These are phyloP conservation scores for Cyclotella sp. DNA, from an alignment of 108 stramenopile genomes.

Conservation along the genomic window DNA sequence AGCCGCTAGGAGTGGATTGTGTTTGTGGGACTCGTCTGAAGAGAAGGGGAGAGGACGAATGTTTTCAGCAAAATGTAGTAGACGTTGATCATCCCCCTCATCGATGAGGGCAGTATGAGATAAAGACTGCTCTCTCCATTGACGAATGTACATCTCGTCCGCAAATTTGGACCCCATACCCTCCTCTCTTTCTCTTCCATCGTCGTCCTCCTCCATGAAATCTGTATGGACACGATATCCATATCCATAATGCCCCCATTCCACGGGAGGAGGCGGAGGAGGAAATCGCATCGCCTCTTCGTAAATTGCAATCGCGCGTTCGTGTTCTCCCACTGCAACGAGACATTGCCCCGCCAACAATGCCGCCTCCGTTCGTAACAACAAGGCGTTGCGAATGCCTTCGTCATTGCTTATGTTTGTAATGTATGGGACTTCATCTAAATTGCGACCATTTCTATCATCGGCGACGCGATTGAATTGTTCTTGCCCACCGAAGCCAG, in stretches of 20 bases:
- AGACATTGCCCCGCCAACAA: constrained; percentile 49
- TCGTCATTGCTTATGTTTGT: constrained; percentile 10
- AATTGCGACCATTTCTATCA: not conserved
- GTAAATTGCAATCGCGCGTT: constrained; percentile 37
- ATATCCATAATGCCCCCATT: constrained; percentile 46
- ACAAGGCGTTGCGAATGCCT: constrained; percentile 36
- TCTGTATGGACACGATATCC: constrained; percentile 20
- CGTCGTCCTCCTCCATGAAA: constrained; percentile 5
- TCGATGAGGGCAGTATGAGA: constrained; percentile 42
- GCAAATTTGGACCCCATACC: constrained; percentile 13
- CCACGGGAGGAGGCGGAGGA: constrained; percentile 36
- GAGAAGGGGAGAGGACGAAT: constrained; percentile 25
- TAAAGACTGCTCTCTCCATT: constrained; percentile 43
- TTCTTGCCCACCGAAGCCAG: not conserved
- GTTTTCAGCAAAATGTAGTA: constrained; percentile 35
- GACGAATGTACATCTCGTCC: constrained; percentile 39
- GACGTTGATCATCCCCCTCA: constrained; percentile 52
- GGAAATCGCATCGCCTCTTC: constrained; percentile 47
- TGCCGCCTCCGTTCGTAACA: constrained; percentile 41
- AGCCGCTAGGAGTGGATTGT: not conserved
- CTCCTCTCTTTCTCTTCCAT: constrained; percentile 6
- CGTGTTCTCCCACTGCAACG: constrained; percentile 34
- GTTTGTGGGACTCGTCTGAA: not conserved
- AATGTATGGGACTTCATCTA: not conserved
- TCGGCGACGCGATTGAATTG: not conserved